Evolutionary conservation across 768 basidiomycete genomes (phyloP).

Genomic region (Pilatotrama ljubarskyi): DNA sequence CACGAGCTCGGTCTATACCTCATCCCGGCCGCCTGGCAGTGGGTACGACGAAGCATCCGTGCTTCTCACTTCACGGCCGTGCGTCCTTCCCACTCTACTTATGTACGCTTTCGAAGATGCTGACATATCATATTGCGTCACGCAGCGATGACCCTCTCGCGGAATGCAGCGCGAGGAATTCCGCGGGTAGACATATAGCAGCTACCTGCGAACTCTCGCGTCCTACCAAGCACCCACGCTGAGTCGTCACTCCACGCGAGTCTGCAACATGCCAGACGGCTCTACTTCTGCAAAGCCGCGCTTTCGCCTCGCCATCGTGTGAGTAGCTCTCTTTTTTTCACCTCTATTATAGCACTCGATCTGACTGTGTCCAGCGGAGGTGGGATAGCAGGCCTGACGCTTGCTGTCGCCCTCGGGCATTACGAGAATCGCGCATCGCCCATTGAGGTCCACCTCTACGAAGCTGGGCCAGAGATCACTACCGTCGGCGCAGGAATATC

Average conservation of each 20-base stretch:
- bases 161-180: no score
- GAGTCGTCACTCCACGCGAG: neutral
- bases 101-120: no score
- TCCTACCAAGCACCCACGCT: neutral
- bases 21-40: no score
- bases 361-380: constrained; percentile 14
- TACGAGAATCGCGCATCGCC: constrained; percentile 39
- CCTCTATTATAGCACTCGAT: neutral
- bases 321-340: neutral
- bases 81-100: no score
- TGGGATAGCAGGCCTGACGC: constrained; percentile 45
- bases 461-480: constrained; percentile 43
- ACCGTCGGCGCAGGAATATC: constrained; percentile 44
- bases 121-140: no score
- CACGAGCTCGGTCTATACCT: no score
- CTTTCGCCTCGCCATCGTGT: constrained; percentile 12
- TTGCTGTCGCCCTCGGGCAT: constrained; percentile 41
- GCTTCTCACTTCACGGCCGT: no score
- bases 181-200: no score
- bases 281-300: neutral
- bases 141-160: no score
- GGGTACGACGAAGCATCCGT: no score
- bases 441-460: constrained; percentile 38
- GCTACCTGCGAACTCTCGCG: no score
- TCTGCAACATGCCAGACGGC: neutral